A percentile compares a stretch with the other conserved stretches of the same genome.
These are phyloP conservation scores for Metschnikowia cubensis DNA, from an alignment of 805 yeast genomes.

Conservation along the genomic window DNA sequence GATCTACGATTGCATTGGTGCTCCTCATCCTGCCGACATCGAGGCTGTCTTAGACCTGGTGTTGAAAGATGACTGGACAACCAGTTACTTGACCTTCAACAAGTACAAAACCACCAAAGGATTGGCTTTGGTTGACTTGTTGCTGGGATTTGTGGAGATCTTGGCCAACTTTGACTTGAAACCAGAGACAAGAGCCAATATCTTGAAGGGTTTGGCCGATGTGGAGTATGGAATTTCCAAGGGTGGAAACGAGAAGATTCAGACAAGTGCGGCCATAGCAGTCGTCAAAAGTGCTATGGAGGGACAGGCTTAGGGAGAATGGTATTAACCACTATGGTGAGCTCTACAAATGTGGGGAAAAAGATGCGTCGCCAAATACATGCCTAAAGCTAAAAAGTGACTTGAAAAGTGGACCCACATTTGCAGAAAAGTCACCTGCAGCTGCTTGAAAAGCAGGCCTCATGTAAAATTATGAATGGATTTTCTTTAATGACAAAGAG, in stretches of 20 bases:
- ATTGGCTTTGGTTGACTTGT: slow-evolving; percentile 80
- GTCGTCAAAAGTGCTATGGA: slow-evolving; percentile 70
- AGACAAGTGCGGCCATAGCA: slow-evolving; percentile 86
- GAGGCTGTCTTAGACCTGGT: slow-evolving; percentile 72
- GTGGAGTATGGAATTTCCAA: slow-evolving; percentile 86
- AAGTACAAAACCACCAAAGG: slow-evolving; percentile 71
- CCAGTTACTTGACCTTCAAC: slow-evolving; percentile 64
- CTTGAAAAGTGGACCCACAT: neutral
- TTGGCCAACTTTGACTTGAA: slow-evolving; percentile 66
- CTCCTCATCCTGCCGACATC: slow-evolving; percentile 86
- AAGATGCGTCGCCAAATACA: neutral
- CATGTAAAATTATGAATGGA: no score
- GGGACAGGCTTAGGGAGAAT: slow-evolving; percentile 12
- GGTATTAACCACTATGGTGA: neutral
- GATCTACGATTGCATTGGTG: slow-evolving; percentile 93
- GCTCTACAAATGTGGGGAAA: neutral
- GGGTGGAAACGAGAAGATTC: slow-evolving; percentile 91
- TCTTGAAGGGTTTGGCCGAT: slow-evolving; percentile 73
- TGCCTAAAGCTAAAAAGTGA: neutral
- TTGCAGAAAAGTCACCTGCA: no score
- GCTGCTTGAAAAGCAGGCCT: no score
- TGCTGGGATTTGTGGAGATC: slow-evolving; percentile 70
- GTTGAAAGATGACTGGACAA: slow-evolving; percentile 83
- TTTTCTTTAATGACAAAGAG: no score
- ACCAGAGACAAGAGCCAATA: slow-evolving; percentile 54